Evolutionary conservation across 805 yeast species (phyloP).

Genomic region (Yamadazyma olivae): DNA sequence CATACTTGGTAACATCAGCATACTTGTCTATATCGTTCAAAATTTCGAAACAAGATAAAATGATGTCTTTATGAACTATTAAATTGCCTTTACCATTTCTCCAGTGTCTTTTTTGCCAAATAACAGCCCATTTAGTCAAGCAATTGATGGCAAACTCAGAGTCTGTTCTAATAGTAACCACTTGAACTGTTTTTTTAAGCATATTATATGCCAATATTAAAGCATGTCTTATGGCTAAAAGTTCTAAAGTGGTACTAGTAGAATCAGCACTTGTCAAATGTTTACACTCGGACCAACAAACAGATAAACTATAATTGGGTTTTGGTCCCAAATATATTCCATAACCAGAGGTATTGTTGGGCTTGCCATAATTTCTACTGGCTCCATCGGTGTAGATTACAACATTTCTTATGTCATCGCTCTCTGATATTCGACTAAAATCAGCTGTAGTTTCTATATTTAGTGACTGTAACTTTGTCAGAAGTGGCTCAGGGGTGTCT

Average conservation of each 20-base stretch:
- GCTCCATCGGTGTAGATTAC: constrained; percentile 79
- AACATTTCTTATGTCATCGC: no score
- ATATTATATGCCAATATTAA: constrained; percentile 17
- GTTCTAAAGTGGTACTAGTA: constrained; percentile 82
- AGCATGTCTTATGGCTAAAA: constrained; percentile 63
- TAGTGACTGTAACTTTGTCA: no score
- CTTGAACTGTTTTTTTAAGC: neutral
- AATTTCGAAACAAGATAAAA: constrained; percentile 27
- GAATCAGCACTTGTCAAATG: constrained; percentile 27
- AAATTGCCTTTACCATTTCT: constrained; percentile 37
- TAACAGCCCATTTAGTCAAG: constrained; percentile 52
- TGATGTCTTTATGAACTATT: constrained; percentile 54
- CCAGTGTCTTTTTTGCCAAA: constrained; percentile 60
- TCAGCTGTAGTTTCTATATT: no score
- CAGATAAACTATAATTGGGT: constrained; percentile 52
- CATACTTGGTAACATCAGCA: constrained; percentile 24
- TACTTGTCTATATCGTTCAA: neutral
- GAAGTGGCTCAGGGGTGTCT: no score
- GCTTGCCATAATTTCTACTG: constrained; percentile 54
- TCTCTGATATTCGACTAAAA: no score
- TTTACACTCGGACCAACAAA: neutral
- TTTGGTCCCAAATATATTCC: constrained; percentile 57
- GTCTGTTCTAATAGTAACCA: constrained; percentile 56
- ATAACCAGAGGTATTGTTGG: constrained; percentile 45
- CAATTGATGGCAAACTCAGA: constrained; percentile 63